Percentiles rank a stretch among this genome's conserved stretches.
Conservation (phyloP, 805 yeast genomes). For the Teunomyces atbi region DNA sequence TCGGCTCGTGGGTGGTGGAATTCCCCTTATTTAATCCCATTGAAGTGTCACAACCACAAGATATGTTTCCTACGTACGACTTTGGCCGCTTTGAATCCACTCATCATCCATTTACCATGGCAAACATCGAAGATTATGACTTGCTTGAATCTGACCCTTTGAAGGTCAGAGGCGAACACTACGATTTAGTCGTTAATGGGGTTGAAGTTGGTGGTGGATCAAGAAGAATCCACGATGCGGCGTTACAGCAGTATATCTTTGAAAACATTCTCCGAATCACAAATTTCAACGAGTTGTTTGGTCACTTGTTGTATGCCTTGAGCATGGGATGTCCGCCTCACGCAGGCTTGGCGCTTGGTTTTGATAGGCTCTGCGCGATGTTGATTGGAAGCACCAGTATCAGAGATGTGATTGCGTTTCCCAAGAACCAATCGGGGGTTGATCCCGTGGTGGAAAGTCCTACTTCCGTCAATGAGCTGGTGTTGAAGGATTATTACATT, state of each 20-base stretch:
- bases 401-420: slow-evolving; percentile 93
- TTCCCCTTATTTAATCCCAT: slow-evolving; percentile 89
- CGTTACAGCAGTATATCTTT: slow-evolving; percentile 72
- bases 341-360: slow-evolving; percentile 95
- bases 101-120: slow-evolving; percentile 98
- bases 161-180: slow-evolving; percentile 81
- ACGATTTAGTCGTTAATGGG: slow-evolving; percentile 91
- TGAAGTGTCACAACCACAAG: slow-evolving; percentile 32
- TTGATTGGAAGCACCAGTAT: slow-evolving; percentile 72
- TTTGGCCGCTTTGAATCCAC: slow-evolving; percentile 56
- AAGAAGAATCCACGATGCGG: slow-evolving; percentile 86
- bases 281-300: slow-evolving; percentile 66
- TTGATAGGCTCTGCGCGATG: slow-evolving; percentile 93
- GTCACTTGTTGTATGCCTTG: slow-evolving; percentile 80
- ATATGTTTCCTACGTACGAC: slow-evolving; percentile 63
- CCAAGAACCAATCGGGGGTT: slow-evolving; percentile 84
- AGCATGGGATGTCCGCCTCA: slow-evolving; percentile 97
- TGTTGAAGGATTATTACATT: slow-evolving; percentile 56
- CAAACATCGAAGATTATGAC: slow-evolving; percentile 64
- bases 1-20: slow-evolving; percentile 83
- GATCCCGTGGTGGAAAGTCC: slow-evolving; percentile 92
- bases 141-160: slow-evolving; percentile 55
- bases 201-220: slow-evolving; percentile 98
- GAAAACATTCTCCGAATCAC: slow-evolving; percentile 58
- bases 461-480: slow-evolving; percentile 51